These are phyloP conservation scores for Biancaea sappan DNA, from an alignment of 306 rosid genomes.

Conservation along the genomic window DNA sequence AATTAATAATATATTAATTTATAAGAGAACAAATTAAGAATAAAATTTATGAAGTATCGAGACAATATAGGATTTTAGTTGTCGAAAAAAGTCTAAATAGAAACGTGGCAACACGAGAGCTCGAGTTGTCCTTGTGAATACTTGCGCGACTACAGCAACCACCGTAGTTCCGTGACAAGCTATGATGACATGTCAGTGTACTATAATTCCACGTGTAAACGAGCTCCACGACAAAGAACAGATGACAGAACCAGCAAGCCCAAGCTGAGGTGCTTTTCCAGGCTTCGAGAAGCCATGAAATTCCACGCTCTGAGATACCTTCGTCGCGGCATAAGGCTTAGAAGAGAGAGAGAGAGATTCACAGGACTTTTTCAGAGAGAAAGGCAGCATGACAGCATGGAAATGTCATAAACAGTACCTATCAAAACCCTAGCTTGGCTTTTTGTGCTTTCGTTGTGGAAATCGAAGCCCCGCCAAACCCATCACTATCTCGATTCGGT, in stretches of 20 bases:
- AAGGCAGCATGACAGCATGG: constrained; percentile 17
- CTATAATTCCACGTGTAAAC: neutral
- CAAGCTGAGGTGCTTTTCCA: constrained; percentile 8
- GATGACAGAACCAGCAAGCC: neutral
- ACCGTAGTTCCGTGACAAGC: neutral
- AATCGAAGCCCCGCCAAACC: constrained; percentile 34
- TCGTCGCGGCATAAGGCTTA: neutral
- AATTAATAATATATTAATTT: too few relatives aligned
- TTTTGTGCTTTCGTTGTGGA: constrained; percentile 19
- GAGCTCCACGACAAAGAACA: constrained; percentile 15
- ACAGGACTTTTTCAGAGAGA: constrained; percentile 2
- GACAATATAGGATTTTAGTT: too few relatives aligned
- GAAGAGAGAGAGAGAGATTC: neutral
- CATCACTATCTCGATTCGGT: constrained; percentile 24
- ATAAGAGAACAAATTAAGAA: too few relatives aligned
- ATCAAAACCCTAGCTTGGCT: constrained; percentile 49
- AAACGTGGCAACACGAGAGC: constrained; percentile 2
- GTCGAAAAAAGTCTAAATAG: too few relatives aligned
- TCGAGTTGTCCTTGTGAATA: neutral
- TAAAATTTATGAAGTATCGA: too few relatives aligned
- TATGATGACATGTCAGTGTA: neutral
- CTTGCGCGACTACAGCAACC: neutral
- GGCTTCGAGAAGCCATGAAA: constrained; percentile 33
- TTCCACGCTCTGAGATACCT: constrained; percentile 36
- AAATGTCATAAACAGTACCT: constrained; percentile 28